Conservation (phyloP, 2,329 filamentous ascomycete genomes). For the Elsinoe fawcettii region DNA sequence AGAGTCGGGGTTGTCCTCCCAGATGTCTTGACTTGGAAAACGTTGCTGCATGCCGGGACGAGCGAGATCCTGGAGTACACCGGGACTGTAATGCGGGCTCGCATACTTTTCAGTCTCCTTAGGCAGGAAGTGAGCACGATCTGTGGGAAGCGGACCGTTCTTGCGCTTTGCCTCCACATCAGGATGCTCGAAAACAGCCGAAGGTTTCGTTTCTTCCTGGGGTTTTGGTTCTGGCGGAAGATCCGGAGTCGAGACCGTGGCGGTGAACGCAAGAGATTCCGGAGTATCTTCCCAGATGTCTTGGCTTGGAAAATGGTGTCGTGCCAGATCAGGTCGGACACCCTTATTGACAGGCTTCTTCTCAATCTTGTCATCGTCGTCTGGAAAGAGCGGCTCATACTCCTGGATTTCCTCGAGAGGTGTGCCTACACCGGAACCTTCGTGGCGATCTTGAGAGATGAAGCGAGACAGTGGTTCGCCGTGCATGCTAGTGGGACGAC, state of each 20-base stretch:
- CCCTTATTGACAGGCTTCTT: constrained; percentile 47
- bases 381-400: constrained; percentile 89
- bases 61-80: constrained; percentile 43
- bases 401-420: constrained; percentile 83
- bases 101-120: constrained; percentile 50
- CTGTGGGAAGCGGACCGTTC: constrained; percentile 35
- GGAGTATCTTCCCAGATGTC: constrained; percentile 98
- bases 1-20: constrained; percentile 89
- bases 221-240: constrained; percentile 43
- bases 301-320: constrained; percentile 76
- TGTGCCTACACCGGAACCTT: constrained; percentile 44
- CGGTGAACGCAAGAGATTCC: constrained; percentile 65
- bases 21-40: constrained; percentile 87
- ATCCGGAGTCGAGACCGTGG: constrained; percentile 79
- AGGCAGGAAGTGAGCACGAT: constrained; percentile 36
- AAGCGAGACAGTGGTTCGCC: constrained; percentile 43
- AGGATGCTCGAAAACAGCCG: constrained; percentile 37
- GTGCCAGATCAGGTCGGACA: constrained; percentile 44
- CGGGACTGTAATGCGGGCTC: constrained; percentile 49
- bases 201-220: constrained; percentile 26
- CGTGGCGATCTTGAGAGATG: constrained; percentile 47
- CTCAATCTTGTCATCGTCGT: constrained; percentile 54
- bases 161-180: constrained; percentile 45
- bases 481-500: constrained; percentile 51
- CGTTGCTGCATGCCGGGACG: constrained; percentile 56